Evolutionary conservation across 2,329 filamentous ascomycete genomes (phyloP).

Genomic region (Davidsoniella virescens): DNA sequence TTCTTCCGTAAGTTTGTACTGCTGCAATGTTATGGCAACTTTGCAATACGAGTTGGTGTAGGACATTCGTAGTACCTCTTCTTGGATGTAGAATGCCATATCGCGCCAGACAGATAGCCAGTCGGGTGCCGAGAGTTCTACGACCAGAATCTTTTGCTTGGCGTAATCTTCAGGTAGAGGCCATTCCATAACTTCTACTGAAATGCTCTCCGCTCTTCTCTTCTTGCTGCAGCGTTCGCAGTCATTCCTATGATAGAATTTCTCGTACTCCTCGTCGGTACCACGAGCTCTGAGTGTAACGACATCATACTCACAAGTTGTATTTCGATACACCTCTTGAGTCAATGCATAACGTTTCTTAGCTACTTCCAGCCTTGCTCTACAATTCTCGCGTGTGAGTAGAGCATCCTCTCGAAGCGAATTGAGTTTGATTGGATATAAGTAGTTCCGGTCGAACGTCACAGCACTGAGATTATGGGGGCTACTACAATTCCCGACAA

Average conservation of each 20-base stretch:
- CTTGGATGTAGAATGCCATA: not conserved
- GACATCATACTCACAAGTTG: too few relatives aligned
- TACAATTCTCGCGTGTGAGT: too few relatives aligned
- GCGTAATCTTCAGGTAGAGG: not conserved
- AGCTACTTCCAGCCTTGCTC: too few relatives aligned
- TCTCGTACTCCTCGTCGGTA: too few relatives aligned
- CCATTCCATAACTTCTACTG: not conserved
- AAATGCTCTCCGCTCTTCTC: too few relatives aligned
- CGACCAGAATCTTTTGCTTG: conserved; percentile 29
- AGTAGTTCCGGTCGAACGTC: not conserved
- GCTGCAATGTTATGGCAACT: not conserved
- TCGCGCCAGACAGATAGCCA: conserved; percentile 2
- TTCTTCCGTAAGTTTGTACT: not conserved
- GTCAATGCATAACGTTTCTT: too few relatives aligned
- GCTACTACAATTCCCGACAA: not conserved
- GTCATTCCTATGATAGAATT: too few relatives aligned
- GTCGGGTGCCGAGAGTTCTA: conserved; percentile 31
- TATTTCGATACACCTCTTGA: too few relatives aligned
- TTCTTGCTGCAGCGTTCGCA: too few relatives aligned
- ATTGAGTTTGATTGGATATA: not conserved
- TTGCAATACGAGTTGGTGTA: not conserved
- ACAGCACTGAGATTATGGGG: not conserved
- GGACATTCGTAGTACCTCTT: too few relatives aligned
- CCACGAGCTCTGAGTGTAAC: too few relatives aligned
- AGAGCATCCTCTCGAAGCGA: not conserved